Base-by-base conservation (phyloP, 2,329 filamentous ascomycete species). In the Dendryphion nanum region DNA sequence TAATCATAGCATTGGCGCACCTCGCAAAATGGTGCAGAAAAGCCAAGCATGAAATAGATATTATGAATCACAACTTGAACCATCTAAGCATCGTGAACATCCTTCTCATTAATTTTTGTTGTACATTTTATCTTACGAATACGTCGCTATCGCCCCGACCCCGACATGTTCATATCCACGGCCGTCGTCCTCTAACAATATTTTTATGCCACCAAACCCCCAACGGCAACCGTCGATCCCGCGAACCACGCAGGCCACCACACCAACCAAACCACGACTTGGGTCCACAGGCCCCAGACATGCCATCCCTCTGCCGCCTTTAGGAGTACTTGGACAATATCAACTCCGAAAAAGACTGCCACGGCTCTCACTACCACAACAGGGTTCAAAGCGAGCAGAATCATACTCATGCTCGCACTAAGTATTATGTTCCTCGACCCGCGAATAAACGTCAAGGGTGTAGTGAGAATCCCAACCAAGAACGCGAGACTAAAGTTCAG, bases 231-330 rank as follows among this genome's bases (percentile, higher is more conserved):
- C 18, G 59, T 50, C 8, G 43, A 44, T 13, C 72, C 86, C 5
- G 82, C 77, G 24, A 93, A 64, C 90, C 90, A 96, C 6, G 88
- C 89, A 1, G 90, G 90, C 85, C 89, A 93, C 90, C 90, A 96
- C 30, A 95, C 82, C 61, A 89, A 86, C 87, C 89, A 95, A n/a
- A 95, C 77, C 8, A 94, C 81, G 14, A 95, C 81, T 42, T 87
- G 84, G 2, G 89, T 94, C 72, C 89, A 94, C 77, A 93, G 81
- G 2, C 89, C 88, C 80, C 85, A 89, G 10, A 95, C 82, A 57
- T 88, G 79, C 89, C 89, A 95, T 0, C 86, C 89, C 61, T 93
- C 89, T 4, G 86, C 87, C 1, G 88, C 86, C 60, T 85, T 77
- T 18, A 75, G 75, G 35, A 95, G 66, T 2, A 93, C 74, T 2